These are phyloP conservation scores for Physcia stellaris DNA, from an alignment of 495 filamentous ascomycete genomes.

Conservation along the genomic window DNA sequence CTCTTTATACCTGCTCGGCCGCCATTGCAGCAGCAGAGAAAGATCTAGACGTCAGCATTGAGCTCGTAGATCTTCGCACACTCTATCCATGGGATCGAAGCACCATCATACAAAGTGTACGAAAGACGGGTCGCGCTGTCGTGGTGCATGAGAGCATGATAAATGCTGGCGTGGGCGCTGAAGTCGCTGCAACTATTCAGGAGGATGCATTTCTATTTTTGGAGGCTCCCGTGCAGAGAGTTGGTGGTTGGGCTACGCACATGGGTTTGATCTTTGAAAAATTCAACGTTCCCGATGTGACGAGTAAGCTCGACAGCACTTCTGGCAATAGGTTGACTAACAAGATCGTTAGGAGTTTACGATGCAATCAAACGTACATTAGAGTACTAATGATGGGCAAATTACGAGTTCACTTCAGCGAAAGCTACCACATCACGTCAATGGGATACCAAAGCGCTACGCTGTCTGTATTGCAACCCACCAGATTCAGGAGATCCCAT, in stretches of 20 bases:
- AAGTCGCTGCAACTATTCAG: slow-evolving; percentile 86
- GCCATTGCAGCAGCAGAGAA: slow-evolving; percentile 74
- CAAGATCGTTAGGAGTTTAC: slow-evolving; percentile 38
- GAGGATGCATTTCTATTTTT: slow-evolving; percentile 75
- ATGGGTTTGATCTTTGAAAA: slow-evolving; percentile 70
- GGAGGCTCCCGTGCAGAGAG: slow-evolving; percentile 82
- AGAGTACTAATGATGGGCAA: slow-evolving; percentile 48
- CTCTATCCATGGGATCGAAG: slow-evolving; percentile 93
- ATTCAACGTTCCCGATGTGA: slow-evolving; percentile 82
- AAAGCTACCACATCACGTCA: too few relatives aligned
- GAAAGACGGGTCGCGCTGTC: slow-evolving; percentile 79
- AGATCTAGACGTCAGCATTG: slow-evolving; percentile 63
- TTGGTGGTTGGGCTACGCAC: slow-evolving; percentile 87
- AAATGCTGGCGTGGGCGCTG: slow-evolving; percentile 86
- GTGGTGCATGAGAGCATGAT: slow-evolving; percentile 95
- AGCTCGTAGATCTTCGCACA: slow-evolving; percentile 85
- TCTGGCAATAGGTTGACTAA: not conserved
- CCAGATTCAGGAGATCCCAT: too few relatives aligned
- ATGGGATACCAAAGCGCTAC: too few relatives aligned
- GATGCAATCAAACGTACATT: slow-evolving; percentile 48
- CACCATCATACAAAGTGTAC: slow-evolving; percentile 69
- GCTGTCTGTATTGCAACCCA: too few relatives aligned
- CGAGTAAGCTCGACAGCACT: slow-evolving; percentile 48
- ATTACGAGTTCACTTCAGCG: too few relatives aligned
- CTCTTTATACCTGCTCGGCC: slow-evolving; percentile 72